phyloP scores from a whole-genome alignment of 176 grass and related monocot genomes.

The Zea luxurians region DNA sequence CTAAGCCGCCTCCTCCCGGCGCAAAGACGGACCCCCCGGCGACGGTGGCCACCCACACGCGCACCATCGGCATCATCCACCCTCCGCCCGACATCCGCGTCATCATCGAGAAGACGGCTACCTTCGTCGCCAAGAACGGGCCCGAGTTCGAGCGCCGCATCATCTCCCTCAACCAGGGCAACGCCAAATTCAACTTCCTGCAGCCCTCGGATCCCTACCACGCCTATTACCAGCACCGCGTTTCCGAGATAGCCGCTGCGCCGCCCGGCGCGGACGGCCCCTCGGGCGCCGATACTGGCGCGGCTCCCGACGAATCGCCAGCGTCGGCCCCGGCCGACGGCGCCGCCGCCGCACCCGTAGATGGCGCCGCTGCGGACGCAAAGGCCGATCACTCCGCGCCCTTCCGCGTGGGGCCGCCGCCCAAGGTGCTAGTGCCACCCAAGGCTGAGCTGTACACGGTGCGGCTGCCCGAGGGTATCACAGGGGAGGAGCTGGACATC shows the following conservation, averaged over 20 bases:
- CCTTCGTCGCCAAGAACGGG: slow-evolving; percentile 91
- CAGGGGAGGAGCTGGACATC: slow-evolving; percentile 83
- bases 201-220: slow-evolving; percentile 83
- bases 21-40: slow-evolving; percentile 32
- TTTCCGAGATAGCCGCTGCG: slow-evolving; percentile 53
- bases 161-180: slow-evolving; percentile 65
- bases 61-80: slow-evolving; percentile 80
- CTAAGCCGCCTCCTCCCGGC: not conserved
- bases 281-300: slow-evolving; percentile 22
- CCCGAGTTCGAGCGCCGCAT: slow-evolving; percentile 79
- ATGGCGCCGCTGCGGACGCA: slow-evolving; percentile 29
- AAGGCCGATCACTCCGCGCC: slow-evolving; percentile 60
- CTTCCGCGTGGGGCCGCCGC: slow-evolving; percentile 51
- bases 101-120: slow-evolving; percentile 88
- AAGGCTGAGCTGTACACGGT: slow-evolving; percentile 82
- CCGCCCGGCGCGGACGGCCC: slow-evolving; percentile 32
- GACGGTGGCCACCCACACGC: slow-evolving; percentile 78
- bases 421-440: slow-evolving; percentile 81
- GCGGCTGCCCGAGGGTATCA: slow-evolving; percentile 78
- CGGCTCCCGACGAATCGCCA: not conserved
- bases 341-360: slow-evolving; percentile 21
- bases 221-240: slow-evolving; percentile 79
- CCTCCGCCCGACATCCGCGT: slow-evolving; percentile 82
- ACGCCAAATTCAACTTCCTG: slow-evolving; percentile 94
- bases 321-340: slow-evolving; percentile 8